Evolutionary conservation across 2,329 filamentous ascomycete species (phyloP).

Genomic region (Cylindrodendrum hubeiense): DNA sequence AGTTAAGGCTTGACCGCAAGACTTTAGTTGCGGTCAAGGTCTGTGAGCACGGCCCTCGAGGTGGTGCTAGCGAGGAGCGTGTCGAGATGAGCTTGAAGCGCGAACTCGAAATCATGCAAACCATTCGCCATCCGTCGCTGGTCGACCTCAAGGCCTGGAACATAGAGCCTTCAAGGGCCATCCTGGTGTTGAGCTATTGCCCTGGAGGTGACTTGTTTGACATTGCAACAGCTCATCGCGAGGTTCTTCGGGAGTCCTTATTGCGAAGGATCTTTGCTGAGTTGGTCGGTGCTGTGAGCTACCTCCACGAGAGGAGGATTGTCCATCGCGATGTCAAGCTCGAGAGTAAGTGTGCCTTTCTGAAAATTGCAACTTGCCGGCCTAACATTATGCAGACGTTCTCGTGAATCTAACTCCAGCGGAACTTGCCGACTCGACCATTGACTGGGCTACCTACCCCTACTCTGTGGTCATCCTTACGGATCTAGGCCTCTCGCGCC

Average conservation of each 20-base stretch:
- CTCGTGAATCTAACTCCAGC: constrained; percentile 84
- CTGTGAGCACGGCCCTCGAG: constrained; percentile 93
- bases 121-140: constrained; percentile 88
- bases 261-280: constrained; percentile 91
- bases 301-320: constrained; percentile 87
- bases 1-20: constrained; percentile 67
- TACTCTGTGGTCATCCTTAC: constrained; percentile 89
- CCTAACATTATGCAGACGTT: constrained; percentile 72
- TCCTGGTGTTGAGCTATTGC: constrained; percentile 91
- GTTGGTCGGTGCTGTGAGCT: constrained; percentile 84
- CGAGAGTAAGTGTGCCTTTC: constrained; percentile 74
- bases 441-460: constrained; percentile 81
- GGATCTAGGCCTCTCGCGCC: constrained; percentile 89
- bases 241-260: constrained; percentile 75
- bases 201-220: constrained; percentile 96
- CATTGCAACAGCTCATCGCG: constrained; percentile 80
- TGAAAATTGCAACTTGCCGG: not conserved
- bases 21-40: constrained; percentile 95
- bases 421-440: constrained; percentile 72
- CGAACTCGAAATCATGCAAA: constrained; percentile 93
- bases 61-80: constrained; percentile 91
- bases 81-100: constrained; percentile 94
- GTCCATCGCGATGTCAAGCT: constrained; percentile 98
- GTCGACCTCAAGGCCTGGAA: constrained; percentile 94
- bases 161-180: constrained; percentile 83